Evolutionary conservation across 2,329 filamentous ascomycete species (phyloP), one percentile per base, ranked within the genome.

Genomic region (Aureobasidium pullulans): DNA sequence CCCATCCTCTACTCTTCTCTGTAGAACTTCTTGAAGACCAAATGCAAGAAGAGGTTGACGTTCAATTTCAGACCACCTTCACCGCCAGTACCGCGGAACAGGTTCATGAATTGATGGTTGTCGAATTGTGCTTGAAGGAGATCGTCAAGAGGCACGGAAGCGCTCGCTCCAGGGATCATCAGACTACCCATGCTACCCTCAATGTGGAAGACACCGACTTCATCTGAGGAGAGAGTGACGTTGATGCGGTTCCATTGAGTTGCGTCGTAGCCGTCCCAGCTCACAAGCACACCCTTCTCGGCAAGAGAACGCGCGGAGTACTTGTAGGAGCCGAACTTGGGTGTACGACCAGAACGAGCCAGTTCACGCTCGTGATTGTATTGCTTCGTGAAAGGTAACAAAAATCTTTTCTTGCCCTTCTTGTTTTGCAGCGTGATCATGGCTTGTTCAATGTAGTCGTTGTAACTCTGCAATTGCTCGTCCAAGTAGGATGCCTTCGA

Each of bases 21-120:
- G 64, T 99, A 99, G 75, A 99, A 99, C 81, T 99, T 99, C 83
- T 95, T 96, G 80, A 97, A 97, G 66, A 99, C 83, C 73, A 97
- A 79, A 81, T 99, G 94, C 79, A 99, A 80, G 76, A 99, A 84
- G 70, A 99, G 75, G 77, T 99, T 99, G 69, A 99, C 94, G 73
- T 97, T 97, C 69, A 99, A 82, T 75, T 88, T 87, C 70, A 96
- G 80, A 59, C 60, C 34, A 62, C 67, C 47, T 6, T 72, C 72
- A 3, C 71, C 72, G 59, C 82, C 47, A 10, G 57, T 46, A 2
- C 57, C 83, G 71, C 95, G 90, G 69, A 99, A 99, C 62, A 97
- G 80, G 69, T 90, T 91, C 84, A 97, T 92, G 73, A 96, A 96
- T 75, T 96, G 91, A 68, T 91, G 89, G 66, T 94, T 91, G 75